Base-by-base conservation (phyloP, 805 yeast genomes). In the Wickerhamiella allomyrinae region DNA sequence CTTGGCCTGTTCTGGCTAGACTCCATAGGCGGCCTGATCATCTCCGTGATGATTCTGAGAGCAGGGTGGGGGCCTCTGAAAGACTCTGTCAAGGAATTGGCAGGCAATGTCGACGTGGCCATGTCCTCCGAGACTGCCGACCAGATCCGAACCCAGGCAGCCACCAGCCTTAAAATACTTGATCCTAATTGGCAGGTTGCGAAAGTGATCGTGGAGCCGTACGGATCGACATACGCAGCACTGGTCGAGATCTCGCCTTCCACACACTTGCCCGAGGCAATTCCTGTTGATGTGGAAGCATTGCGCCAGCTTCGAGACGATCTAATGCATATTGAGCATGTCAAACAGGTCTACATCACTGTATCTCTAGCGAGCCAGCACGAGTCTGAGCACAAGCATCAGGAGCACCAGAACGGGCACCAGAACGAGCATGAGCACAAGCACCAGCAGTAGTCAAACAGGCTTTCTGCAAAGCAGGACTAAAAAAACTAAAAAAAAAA, bases 11-110 rank as follows among this genome's bases (percentile, higher is more conserved):
- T 76, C 35, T 85, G 95, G 77, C 63, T 91, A 42, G 98, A 91
- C 58, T 82, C 96, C 2, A 71, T 85, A 43, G 98, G 97, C 47
- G 98, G 97, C 0, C 59, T 87, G 23, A 57, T 84, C 4, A 97
- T 91, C 7, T 85, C 96, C 0, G 69, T 70, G 2, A 65, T 91
- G 52, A 79, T 91, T 43, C 74, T 87, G 48, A 76, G 72, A 49
- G 95, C 95, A 7, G 97, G 97, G 27, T 70, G 74, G 59, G 71
- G 73, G 2, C 87, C 94, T 21, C 74, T 81, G 51, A 66, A 69
- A 45, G 69, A 70, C 21, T 75, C 96, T 0, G 69, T 79, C 53
- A 70, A 70, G 46, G 97, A 89, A 57, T 65, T 89, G 36, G 69
- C 84, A 23, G 98, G 89, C 54, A 71, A 75, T 34, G 48, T 47